Conservation (phyloP, 2,329 filamentous ascomycete genomes). For the Fusarium illudens region DNA sequence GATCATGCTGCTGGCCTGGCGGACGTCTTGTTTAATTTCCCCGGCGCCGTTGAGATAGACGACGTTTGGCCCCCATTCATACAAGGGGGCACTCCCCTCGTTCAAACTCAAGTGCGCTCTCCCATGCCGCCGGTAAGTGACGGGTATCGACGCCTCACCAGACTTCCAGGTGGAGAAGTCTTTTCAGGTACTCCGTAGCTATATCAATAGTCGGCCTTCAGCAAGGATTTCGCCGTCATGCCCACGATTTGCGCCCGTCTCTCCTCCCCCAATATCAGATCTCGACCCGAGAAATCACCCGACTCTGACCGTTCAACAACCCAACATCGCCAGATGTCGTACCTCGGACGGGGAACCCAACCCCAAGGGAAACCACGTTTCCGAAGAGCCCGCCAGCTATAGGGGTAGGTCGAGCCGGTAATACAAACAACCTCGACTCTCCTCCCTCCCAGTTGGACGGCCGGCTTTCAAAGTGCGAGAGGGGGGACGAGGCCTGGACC, state of each 20-base stretch:
- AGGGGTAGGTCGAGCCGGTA: slow-evolving; percentile 9
- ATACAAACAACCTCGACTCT: slow-evolving; percentile 17
- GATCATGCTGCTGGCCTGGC: neutral
- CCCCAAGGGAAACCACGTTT: slow-evolving; percentile 1
- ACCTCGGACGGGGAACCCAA: slow-evolving; percentile 1
- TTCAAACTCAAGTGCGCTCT: neutral
- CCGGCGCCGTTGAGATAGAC: neutral
- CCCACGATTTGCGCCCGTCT: neutral
- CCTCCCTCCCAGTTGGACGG: slow-evolving; percentile 9
- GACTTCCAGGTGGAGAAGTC: neutral
- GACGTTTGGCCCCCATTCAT: neutral
- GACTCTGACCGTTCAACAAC: slow-evolving; percentile 15
- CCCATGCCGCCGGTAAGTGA: slow-evolving; percentile 20
- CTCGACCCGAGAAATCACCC: slow-evolving; percentile 5
- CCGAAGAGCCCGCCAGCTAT: neutral
- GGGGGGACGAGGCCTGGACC: neutral
- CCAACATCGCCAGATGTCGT: slow-evolving; percentile 27
- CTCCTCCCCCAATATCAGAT: slow-evolving; percentile 19
- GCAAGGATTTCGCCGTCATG: neutral
- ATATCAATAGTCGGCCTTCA: neutral
- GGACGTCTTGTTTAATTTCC: neutral
- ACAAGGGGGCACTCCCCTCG: neutral
- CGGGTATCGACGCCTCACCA: slow-evolving; percentile 16
- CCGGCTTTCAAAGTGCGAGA: slow-evolving; percentile 39
- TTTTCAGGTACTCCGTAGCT: neutral